Evolutionary conservation across 768 basidiomycete species (phyloP), one percentile per base, ranked within the genome.

Genomic region (Gloeopeniophorella convolvens): DNA sequence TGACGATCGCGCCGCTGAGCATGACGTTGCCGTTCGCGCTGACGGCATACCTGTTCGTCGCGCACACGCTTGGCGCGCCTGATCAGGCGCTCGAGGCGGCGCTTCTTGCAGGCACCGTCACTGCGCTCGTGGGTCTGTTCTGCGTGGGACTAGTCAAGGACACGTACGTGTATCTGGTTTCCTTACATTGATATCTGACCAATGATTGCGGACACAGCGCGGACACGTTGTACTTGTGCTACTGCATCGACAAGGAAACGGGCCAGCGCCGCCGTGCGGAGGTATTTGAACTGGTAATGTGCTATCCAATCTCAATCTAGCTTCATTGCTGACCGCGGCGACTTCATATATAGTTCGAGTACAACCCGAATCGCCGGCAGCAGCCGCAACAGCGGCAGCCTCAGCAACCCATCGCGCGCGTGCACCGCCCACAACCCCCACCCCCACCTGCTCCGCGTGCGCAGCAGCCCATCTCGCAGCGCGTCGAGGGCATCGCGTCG

Each of bases 41-140:
- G 24, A 68, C 78, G 31, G 87, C 90, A 4, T 96, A 95, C 65
- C 66, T 97, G 16, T 89, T 94, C 58, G 87, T 91, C n/a, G 85
- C 89, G 2, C 88, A 90, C 66, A 83, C 85, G 0, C 67, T 91
- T 18, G 63, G 65, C 15, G 79, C 82, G 21, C 88, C 89, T 0
- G 65, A 81, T 39, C 76, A 85, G 59, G 89, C 90, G 0, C 71
- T 92, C 7, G 74, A 82, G 11, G 85, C 87, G 18, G 80, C 86
- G 1, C 57, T 94, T 13, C 70, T 94, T 3, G 85, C 85, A 20
- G 91, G 84, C 3, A 81, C 78, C 9, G 80, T 89, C 15, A 89
- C 89, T 0, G 87, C 85, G 5, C 70, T 93, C 18, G 88, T 91
- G 27, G 85, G 89, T 1, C 62, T 86, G 63, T 92, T 91, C 59